Conservation (phyloP, 2,329 filamentous ascomycete genomes). For the Fusarium tanahbumbuense region DNA sequence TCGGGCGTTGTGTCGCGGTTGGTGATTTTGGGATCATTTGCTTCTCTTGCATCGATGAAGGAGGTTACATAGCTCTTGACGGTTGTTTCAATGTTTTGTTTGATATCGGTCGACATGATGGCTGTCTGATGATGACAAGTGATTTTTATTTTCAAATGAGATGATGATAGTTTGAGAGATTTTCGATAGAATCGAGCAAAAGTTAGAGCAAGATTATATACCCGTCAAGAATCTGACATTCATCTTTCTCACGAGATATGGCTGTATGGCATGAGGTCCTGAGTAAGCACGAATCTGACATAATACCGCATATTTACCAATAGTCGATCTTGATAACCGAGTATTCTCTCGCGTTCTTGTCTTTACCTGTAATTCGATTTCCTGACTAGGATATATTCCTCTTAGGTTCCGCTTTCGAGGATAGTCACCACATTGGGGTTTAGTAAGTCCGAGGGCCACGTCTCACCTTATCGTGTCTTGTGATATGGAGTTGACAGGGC, state of each 20-base stretch:
- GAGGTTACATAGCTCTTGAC: slow-evolving; percentile 9
- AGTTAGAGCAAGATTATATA: neutral
- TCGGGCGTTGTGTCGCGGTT: slow-evolving; percentile 11
- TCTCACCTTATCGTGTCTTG: neutral
- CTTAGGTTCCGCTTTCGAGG: neutral
- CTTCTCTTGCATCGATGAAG: slow-evolving; percentile 11
- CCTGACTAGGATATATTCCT: neutral
- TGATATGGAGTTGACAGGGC: rapidly evolving
- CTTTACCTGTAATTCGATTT: neutral
- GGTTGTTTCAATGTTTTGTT: slow-evolving; percentile 13
- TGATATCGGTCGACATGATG: slow-evolving; percentile 10
- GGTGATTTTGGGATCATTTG: slow-evolving; percentile 10
- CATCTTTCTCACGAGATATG: neutral
- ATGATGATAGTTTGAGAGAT: neutral
- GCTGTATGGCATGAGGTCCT: neutral
- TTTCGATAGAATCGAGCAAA: neutral
- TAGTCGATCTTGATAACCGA: neutral
- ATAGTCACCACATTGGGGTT: neutral
- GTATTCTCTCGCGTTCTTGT: too few species aligned
- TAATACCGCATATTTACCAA: neutral
- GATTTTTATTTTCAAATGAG: neutral
- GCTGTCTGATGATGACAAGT: neutral
- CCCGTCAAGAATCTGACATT: neutral
- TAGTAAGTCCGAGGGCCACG: neutral
- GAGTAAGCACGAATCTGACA: neutral